These are phyloP conservation scores for Boletellus sp. DNA, from an alignment of 768 basidiomycete genomes.

Conservation along the genomic window DNA sequence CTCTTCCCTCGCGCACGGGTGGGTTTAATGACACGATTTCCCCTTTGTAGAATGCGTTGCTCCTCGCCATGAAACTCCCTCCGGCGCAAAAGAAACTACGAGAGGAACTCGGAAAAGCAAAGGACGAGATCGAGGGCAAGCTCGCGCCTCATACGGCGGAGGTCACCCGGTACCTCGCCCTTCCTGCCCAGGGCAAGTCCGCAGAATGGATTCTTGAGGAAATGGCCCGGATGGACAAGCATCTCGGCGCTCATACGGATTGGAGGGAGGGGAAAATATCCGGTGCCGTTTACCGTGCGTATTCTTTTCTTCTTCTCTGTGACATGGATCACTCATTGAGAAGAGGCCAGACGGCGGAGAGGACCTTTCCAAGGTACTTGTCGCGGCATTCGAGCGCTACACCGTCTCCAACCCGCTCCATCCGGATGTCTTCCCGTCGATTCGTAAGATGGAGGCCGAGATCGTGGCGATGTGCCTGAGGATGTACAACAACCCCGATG, in stretches of 20 bases:
- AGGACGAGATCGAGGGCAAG: conserved; percentile 59
- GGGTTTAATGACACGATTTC: no score
- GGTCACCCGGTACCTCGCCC: conserved; percentile 59
- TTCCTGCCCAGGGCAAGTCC: conserved; percentile 63
- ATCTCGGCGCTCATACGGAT: conserved; percentile 42
- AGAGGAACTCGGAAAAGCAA: conserved; percentile 60
- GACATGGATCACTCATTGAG: background rate
- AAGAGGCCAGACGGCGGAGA: conserved; percentile 74
- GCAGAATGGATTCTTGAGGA: conserved; percentile 72
- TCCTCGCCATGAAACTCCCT: conserved; percentile 60
- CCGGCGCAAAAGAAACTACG: conserved; percentile 56
- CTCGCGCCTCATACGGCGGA: conserved; percentile 62
- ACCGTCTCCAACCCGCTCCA: conserved; percentile 88
- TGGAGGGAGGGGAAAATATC: conserved; percentile 76
- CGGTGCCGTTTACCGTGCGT: conserved; percentile 83
- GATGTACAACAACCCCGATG: conserved; percentile 80
- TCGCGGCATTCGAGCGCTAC: conserved; percentile 77
- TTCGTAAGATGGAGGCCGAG: conserved; percentile 97
- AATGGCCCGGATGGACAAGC: conserved; percentile 77
- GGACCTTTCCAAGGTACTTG: conserved; percentile 73
- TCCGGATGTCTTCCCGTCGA: conserved; percentile 87
- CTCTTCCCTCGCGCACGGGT: no score
- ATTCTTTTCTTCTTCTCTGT: background rate
- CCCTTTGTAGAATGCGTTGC: conserved; percentile 47
- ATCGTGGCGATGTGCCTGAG: conserved; percentile 83